phyloP scores from a whole-genome alignment of 371 early-diverging fungal species.

The Apophysomyces elegans region DNA sequence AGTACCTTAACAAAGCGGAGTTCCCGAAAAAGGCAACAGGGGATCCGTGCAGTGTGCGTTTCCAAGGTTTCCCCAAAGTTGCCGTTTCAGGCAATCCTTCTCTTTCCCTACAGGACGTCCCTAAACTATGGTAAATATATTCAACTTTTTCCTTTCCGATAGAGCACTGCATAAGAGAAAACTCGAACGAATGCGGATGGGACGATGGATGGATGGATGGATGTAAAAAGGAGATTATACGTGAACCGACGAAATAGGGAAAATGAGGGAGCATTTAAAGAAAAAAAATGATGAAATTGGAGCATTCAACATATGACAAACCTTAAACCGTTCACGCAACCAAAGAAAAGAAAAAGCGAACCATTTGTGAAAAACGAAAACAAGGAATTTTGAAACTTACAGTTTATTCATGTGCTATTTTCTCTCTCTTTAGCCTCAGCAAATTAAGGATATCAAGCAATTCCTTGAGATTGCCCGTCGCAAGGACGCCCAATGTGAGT shows the following conservation, averaged over 20 bases:
- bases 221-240: neutral
- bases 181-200: neutral
- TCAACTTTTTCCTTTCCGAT: neutral
- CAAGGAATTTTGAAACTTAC: too few relatives aligned
- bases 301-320: neutral
- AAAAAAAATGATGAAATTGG: too few relatives aligned
- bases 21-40: conserved; percentile 1
- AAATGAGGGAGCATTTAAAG: too few relatives aligned
- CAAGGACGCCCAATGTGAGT: conserved; percentile 91
- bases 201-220: conserved; percentile 17
- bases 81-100: neutral
- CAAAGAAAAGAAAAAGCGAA: too few relatives aligned
- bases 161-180: too few relatives aligned
- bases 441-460: conserved; percentile 96
- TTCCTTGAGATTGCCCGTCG: conserved; percentile 96
- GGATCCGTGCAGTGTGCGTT: neutral
- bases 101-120: conserved; percentile 3
- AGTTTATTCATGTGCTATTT: neutral
- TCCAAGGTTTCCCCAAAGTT: neutral
- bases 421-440: conserved; percentile 80
- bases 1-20: neutral
- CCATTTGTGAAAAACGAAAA: too few relatives aligned
- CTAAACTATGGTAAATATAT: neutral
- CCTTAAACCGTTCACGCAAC: neutral
- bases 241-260: too few relatives aligned